Conservation (phyloP, 768 basidiomycete genomes). For the Agaricus subrufescens region DNA sequence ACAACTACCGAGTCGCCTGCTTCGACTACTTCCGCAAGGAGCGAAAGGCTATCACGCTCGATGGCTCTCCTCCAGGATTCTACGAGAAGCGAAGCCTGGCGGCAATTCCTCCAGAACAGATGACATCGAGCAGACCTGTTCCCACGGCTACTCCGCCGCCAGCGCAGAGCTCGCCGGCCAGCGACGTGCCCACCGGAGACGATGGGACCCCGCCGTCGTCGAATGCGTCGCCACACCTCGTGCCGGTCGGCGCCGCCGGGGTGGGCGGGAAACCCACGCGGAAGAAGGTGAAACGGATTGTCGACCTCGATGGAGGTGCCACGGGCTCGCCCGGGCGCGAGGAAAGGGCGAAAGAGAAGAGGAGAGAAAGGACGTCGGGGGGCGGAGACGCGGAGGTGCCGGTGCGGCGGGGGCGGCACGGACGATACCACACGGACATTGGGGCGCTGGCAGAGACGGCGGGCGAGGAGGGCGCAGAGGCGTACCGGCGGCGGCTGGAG, state of each 20-base stretch:
- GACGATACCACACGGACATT: slow-evolving; percentile 47
- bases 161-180: slow-evolving; percentile 27
- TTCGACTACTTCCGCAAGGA: slow-evolving; percentile 85
- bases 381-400: neutral
- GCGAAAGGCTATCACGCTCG: slow-evolving; percentile 71
- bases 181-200: neutral
- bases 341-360: slow-evolving; percentile 5
- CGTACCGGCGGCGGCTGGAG: slow-evolving; percentile 75
- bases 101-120: slow-evolving; percentile 44
- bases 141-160: slow-evolving; percentile 56
- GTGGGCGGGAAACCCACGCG: slow-evolving; percentile 40
- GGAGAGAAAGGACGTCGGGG: slow-evolving; percentile 15
- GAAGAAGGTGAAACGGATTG: slow-evolving; percentile 72
- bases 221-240: slow-evolving; percentile 41
- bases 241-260: slow-evolving; percentile 28
- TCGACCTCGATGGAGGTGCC: slow-evolving; percentile 58
- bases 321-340: slow-evolving; percentile 26
- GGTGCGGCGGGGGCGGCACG: slow-evolving; percentile 35
- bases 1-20: slow-evolving; percentile 71
- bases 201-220: slow-evolving; percentile 30
- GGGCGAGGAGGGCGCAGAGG: slow-evolving; percentile 44
- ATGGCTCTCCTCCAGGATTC: slow-evolving; percentile 66
- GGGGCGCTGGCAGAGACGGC: slow-evolving; percentile 37
- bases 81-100: slow-evolving; percentile 64
- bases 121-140: slow-evolving; percentile 42